These are phyloP conservation scores for Cyberlindnera suaveolens DNA, from an alignment of 805 yeast genomes.

Conservation along the genomic window DNA sequence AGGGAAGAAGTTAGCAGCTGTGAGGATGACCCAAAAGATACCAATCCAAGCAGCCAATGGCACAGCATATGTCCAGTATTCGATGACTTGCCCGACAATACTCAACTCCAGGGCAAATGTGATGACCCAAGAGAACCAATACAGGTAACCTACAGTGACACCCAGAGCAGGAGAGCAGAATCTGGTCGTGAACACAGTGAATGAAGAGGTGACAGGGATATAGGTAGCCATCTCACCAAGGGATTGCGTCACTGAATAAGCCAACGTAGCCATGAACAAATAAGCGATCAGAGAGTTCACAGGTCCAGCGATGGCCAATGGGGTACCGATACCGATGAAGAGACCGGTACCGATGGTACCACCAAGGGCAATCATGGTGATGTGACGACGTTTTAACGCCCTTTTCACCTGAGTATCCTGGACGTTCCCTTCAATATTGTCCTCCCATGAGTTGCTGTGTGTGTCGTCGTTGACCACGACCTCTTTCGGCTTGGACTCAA, in stretches of 20 bases:
- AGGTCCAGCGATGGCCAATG: slow-evolving; percentile 58
- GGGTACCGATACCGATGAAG: slow-evolving; percentile 56
- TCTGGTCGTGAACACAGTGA: slow-evolving; percentile 62
- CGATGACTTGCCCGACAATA: slow-evolving; percentile 59
- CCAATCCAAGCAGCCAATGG: slow-evolving; percentile 70
- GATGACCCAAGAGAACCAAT: slow-evolving; percentile 75
- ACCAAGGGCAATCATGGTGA: slow-evolving; percentile 72
- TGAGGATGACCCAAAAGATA: slow-evolving; percentile 54
- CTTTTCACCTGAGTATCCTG: slow-evolving; percentile 45
- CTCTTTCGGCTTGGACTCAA: slow-evolving; percentile 4
- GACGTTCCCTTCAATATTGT: slow-evolving; percentile 16
- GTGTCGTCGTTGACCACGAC: neutral
- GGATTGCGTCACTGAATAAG: slow-evolving; percentile 61
- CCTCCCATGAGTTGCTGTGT: neutral
- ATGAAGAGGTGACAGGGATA: slow-evolving; percentile 61
- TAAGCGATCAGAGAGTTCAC: slow-evolving; percentile 61
- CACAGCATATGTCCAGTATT: slow-evolving; percentile 63
- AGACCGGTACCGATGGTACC: slow-evolving; percentile 80
- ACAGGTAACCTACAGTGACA: slow-evolving; percentile 65
- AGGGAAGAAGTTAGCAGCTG: slow-evolving; percentile 53
- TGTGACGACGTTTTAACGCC: slow-evolving; percentile 58
- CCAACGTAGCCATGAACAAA: slow-evolving; percentile 59
- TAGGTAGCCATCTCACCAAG: slow-evolving; percentile 80
- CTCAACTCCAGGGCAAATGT: slow-evolving; percentile 72
- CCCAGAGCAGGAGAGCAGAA: slow-evolving; percentile 69